These are phyloP conservation scores for Pseudogymnoascus sp. DNA, from an alignment of 2,329 filamentous ascomycete species.

Conservation along the genomic window DNA sequence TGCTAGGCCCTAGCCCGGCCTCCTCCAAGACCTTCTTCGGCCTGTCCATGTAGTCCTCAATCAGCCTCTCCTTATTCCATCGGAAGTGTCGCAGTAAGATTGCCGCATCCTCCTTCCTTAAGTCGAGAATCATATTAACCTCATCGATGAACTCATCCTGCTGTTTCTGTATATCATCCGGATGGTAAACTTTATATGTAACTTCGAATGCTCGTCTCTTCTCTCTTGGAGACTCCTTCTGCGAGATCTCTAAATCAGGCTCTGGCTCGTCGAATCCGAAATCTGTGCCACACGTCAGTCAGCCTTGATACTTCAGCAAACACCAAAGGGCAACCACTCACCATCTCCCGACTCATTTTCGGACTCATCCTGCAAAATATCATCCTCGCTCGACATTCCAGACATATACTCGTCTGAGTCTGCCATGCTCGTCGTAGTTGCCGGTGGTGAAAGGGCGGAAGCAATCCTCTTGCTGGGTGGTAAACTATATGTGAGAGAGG, in stretches of 20 bases:
- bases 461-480: slow-evolving; percentile 29
- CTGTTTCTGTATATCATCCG: slow-evolving; percentile 71
- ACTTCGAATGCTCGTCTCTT: slow-evolving; percentile 74
- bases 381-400: slow-evolving; percentile 67
- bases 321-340: slow-evolving; percentile 15
- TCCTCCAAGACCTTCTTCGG: slow-evolving; percentile 71
- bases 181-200: slow-evolving; percentile 72
- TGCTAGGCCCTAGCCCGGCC: slow-evolving; percentile 66
- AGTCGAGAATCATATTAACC: slow-evolving; percentile 82
- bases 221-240: slow-evolving; percentile 60
- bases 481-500: slow-evolving; percentile 28
- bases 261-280: slow-evolving; percentile 42
- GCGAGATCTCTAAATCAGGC: slow-evolving; percentile 38
- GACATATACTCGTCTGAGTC: slow-evolving; percentile 94
- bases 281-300: slow-evolving; percentile 19
- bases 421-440: slow-evolving; percentile 56
- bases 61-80: slow-evolving; percentile 93
- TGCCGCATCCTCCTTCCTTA: slow-evolving; percentile 80
- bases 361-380: slow-evolving; percentile 65
- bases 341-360: slow-evolving; percentile 49
- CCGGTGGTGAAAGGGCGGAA: slow-evolving; percentile 41
- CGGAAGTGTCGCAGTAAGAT: slow-evolving; percentile 82
- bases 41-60: slow-evolving; percentile 93
- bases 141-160: slow-evolving; percentile 82
- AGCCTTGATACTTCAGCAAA: slow-evolving; percentile 2